Conservation (phyloP, 2,329 filamentous ascomycete genomes). For the Colletotrichum limetticola region DNA sequence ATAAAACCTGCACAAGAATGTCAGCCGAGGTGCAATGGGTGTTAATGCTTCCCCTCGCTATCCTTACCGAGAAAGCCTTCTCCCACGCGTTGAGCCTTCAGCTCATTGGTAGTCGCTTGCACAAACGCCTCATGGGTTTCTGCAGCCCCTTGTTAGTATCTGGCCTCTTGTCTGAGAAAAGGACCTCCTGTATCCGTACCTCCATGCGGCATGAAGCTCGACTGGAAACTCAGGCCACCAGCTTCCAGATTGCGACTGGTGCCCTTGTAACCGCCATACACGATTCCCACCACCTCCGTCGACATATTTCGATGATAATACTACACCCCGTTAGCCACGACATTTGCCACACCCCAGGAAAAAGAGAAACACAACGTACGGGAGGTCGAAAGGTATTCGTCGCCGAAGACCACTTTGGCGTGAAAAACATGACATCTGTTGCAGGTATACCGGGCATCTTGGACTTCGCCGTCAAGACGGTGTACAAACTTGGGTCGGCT, state of each 20-base stretch:
- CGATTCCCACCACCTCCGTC: conserved; percentile 60
- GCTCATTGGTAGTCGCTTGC: conserved; percentile 36
- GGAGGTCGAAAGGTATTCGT: conserved; percentile 68
- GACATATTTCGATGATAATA: conserved; percentile 70
- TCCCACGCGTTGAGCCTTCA: conserved; percentile 37
- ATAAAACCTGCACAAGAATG: conserved; percentile 43
- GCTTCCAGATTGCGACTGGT: conserved; percentile 41
- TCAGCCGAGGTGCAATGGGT: conserved; percentile 40
- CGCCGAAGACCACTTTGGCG: conserved; percentile 69
- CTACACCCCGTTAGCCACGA: conserved; percentile 27
- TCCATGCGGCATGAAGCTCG: conserved; percentile 44
- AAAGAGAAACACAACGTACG: conserved; percentile 18
- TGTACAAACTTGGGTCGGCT: conserved; percentile 71
- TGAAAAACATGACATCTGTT: conserved; percentile 72
- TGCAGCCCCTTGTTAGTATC: neutral
- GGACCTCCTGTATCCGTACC: neutral
- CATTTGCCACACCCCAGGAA: neutral
- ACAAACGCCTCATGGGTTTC: conserved; percentile 40
- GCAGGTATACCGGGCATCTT: conserved; percentile 62
- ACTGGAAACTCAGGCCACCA: conserved; percentile 44
- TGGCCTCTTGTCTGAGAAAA: conserved; percentile 20
- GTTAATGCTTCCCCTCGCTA: neutral
- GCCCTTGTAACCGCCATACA: conserved; percentile 45
- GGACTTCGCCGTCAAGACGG: conserved; percentile 68
- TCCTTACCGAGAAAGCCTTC: conserved; percentile 38